Conservation (phyloP, 139 green algal species). For the Tetraselmis chui region DNA sequence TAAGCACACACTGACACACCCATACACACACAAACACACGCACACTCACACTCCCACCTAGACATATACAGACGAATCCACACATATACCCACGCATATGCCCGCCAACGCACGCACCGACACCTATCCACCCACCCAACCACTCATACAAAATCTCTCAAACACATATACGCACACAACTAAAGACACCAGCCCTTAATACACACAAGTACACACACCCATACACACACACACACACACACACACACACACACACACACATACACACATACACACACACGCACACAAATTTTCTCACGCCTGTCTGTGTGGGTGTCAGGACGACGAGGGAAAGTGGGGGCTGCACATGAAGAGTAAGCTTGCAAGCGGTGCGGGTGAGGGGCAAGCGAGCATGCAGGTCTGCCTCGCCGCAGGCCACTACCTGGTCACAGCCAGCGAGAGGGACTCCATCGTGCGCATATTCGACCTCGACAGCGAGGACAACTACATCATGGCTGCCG, state of each 20-base stretch:
- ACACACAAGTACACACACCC: too few relatives aligned
- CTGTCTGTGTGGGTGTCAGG: neutral
- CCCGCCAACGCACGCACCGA: too few relatives aligned
- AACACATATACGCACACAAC: too few relatives aligned
- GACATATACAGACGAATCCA: too few relatives aligned
- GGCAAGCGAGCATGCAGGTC: conserved; percentile 20
- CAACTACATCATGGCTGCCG: conserved; percentile 46
- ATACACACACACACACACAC: neutral
- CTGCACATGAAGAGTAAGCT: neutral
- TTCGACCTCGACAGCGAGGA: conserved; percentile 61
- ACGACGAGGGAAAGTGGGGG: neutral
- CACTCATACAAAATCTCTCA: too few relatives aligned
- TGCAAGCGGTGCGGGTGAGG: neutral
- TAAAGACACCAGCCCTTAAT: too few relatives aligned
- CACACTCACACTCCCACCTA: neutral
- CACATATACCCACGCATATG: too few relatives aligned
- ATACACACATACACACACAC: neutral
- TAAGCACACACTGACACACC: neutral
- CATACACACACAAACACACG: neutral
- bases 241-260: neutral
- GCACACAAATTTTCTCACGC: too few relatives aligned
- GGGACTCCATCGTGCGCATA: conserved; percentile 43
- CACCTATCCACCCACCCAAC: too few relatives aligned
- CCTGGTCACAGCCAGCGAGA: conserved; percentile 36
- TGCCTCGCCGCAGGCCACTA: conserved; percentile 44